phyloP scores from a whole-genome alignment of 1,284 basidiomycete genomes.

The Takashimella koratensis region DNA sequence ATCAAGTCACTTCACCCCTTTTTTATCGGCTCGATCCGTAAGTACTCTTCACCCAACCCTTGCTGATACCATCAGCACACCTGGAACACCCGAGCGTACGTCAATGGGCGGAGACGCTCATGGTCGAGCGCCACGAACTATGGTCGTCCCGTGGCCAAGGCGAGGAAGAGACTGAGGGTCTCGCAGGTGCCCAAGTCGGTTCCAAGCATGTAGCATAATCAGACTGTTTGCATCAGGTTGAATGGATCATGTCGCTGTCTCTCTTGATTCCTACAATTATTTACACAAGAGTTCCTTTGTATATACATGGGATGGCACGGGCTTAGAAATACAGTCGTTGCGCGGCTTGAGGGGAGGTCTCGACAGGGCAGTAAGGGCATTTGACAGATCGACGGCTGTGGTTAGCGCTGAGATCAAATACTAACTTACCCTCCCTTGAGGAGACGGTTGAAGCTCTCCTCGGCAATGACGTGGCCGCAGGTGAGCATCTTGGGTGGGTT shows the following conservation, averaged over 20 bases:
- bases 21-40: conserved; percentile 46
- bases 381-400: conserved; percentile 41
- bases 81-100: conserved; percentile 72
- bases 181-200: conserved; percentile 25
- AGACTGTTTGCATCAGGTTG: too few relatives aligned
- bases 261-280: not conserved
- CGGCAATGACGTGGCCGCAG: conserved; percentile 90
- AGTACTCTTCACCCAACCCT: conserved; percentile 3
- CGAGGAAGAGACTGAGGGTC: conserved; percentile 32
- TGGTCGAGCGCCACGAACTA: conserved; percentile 54
- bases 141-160: conserved; percentile 39
- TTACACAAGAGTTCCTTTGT: too few relatives aligned
- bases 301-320: not conserved
- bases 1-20: conserved; percentile 43
- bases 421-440: conserved; percentile 77
- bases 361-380: conserved; percentile 49
- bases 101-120: conserved; percentile 66
- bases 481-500: conserved; percentile 98
- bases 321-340: conserved; percentile 45
- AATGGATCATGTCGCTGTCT: not conserved
- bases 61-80: conserved; percentile 21
- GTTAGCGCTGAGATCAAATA: conserved; percentile 2
- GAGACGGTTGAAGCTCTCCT: conserved; percentile 79
- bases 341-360: conserved; percentile 37
- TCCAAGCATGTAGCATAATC: not conserved